Conservation (phyloP, 805 yeast genomes). For the Jamesozyma lodderae region DNA sequence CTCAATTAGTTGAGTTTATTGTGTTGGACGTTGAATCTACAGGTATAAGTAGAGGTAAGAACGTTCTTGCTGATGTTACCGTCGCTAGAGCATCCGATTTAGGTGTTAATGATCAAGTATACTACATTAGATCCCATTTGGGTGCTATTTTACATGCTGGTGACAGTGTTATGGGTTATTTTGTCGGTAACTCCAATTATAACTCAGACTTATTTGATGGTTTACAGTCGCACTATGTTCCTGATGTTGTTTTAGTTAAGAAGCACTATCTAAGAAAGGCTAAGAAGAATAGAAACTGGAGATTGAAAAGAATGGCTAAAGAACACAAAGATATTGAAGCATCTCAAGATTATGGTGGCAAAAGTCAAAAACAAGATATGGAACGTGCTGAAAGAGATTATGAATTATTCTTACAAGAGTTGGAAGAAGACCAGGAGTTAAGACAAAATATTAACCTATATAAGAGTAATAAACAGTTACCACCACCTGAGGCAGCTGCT, state of each 20-base stretch:
- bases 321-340: conserved; percentile 88
- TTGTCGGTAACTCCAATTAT: conserved; percentile 73
- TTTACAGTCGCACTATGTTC: conserved; percentile 48
- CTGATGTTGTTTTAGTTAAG: conserved; percentile 85
- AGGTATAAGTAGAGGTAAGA: conserved; percentile 66
- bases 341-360: conserved; percentile 45
- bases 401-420: conserved; percentile 90
- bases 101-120: conserved; percentile 77
- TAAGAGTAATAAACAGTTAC: conserved; percentile 39
- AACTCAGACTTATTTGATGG: conserved; percentile 82
- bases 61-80: conserved; percentile 81
- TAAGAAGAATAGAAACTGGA: conserved; percentile 74
- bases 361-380: conserved; percentile 77
- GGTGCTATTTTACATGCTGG: conserved; percentile 96
- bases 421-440: conserved; percentile 93
- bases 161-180: conserved; percentile 90
- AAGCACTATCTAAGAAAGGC: conserved; percentile 76
- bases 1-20: conserved; percentile 75
- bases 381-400: conserved; percentile 92
- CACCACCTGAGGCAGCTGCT: conserved; percentile 11
- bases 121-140: conserved; percentile 79
- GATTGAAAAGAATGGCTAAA: conserved; percentile 93
- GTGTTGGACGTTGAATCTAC: conserved; percentile 92
- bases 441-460: conserved; percentile 85
- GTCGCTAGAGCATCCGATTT: conserved; percentile 84